A percentile compares a stretch with the other conserved stretches of the same genome.
Conservation (phyloP, 73 alveolate genomes). For the Effrenium voratum region DNA sequence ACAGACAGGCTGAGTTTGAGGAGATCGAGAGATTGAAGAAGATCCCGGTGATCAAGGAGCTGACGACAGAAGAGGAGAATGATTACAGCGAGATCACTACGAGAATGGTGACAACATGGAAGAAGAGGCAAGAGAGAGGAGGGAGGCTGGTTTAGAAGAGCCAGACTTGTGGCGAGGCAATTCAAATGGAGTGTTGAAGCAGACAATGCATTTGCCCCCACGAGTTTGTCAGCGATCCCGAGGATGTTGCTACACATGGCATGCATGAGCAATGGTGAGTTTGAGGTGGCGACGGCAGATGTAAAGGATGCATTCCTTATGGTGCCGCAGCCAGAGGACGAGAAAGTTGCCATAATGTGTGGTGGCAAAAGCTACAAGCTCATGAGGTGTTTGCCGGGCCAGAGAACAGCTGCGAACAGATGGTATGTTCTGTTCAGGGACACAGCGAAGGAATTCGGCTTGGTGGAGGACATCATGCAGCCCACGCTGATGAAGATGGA, state of each 20-base stretch:
- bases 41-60: too few species aligned
- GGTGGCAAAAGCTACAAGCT: neutral
- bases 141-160: conserved; percentile 30
- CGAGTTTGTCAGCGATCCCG: neutral
- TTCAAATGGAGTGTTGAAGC: neutral
- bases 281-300: neutral
- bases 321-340: neutral
- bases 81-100: neutral
- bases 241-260: neutral
- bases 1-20: too few species aligned
- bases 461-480: neutral
- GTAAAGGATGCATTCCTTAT: conserved; percentile 22
- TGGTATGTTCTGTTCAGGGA: neutral
- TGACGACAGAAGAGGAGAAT: too few species aligned
- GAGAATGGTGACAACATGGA: neutral
- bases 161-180: neutral
- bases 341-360: neutral
- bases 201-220: conserved; percentile 5
- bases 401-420: neutral
- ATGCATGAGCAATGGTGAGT: neutral
- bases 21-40: too few species aligned
- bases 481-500: conserved; percentile 18
- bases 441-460: neutral
- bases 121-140: neutral
- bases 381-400: neutral